Conservation (phyloP, 176 grass and related monocot species). For the Luzula sylvatica region DNA sequence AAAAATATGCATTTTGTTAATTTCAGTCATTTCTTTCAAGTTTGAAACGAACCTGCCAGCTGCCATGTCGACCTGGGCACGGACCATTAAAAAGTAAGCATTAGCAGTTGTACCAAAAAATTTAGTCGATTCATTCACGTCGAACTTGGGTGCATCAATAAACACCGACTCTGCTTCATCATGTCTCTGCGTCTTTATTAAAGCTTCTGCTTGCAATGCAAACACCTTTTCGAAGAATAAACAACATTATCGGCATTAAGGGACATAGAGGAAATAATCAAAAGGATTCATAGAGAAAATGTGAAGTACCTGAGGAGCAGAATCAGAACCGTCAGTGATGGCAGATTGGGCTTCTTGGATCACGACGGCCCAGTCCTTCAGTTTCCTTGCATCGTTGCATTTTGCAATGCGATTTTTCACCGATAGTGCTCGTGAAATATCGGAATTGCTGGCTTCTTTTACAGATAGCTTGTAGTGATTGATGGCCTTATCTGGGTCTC, state of each 20-base stretch:
- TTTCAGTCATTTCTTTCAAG: neutral
- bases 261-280: neutral
- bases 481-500: conserved; percentile 73
- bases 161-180: conserved; percentile 60
- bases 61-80: conserved; percentile 74
- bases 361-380: conserved; percentile 68
- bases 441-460: conserved; percentile 35
- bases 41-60: conserved; percentile 39
- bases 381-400: conserved; percentile 52
- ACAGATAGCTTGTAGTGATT: conserved; percentile 53
- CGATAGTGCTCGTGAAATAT: conserved; percentile 42
- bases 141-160: conserved; percentile 37
- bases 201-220: conserved; percentile 77
- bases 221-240: conserved; percentile 32
- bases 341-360: conserved; percentile 66
- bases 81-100: conserved; percentile 61
- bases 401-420: conserved; percentile 51
- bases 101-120: conserved; percentile 54
- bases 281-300: neutral
- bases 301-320: conserved; percentile 55
- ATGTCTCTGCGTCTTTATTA: conserved; percentile 59
- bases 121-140: conserved; percentile 50
- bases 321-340: conserved; percentile 59
- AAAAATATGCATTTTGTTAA: conserved; percentile 3
- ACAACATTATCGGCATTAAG: neutral